Percentiles rank a stretch among this genome's conserved stretches.
phyloP scores from a whole-genome alignment of 441 rosid genomes.

The Syzygium syzygioides region DNA sequence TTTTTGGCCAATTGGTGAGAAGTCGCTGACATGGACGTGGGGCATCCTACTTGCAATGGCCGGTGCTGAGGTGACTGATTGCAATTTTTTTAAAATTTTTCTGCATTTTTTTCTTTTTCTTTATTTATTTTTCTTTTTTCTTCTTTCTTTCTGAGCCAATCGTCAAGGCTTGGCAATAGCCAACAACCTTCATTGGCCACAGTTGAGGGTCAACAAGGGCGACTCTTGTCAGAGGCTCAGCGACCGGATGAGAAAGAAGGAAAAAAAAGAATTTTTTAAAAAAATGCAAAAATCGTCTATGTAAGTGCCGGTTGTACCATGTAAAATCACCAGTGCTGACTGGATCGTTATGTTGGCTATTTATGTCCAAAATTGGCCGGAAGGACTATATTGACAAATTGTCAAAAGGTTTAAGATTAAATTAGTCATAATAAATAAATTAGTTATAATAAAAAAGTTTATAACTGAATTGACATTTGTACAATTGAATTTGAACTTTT shows the following conservation, averaged over 20 bases:
- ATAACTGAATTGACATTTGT: fast-evolving
- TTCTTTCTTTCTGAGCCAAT: fast-evolving
- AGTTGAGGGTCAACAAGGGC: fast-evolving
- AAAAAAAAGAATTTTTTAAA: too few species aligned
- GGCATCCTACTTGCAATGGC: too few species aligned
- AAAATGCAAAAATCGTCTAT: too few species aligned
- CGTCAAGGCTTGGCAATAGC: too few species aligned
- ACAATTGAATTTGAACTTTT: fast-evolving
- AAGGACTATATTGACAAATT: fast-evolving
- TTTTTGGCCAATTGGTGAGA: too few species aligned
- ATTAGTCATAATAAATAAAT: fast-evolving
- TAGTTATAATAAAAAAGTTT: fast-evolving
- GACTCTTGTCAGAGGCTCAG: fast-evolving
- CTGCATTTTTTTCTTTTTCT: too few species aligned
- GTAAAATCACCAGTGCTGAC: too few species aligned
- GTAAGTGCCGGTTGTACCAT: fast-evolving
- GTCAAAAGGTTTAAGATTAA: fast-evolving
- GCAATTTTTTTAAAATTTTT: too few species aligned
- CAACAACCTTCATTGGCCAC: too few species aligned
- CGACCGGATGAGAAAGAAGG: too few species aligned
- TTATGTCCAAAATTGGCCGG: fast-evolving
- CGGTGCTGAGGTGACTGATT: too few species aligned
- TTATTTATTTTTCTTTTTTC: fast-evolving
- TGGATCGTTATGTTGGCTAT: fast-evolving
- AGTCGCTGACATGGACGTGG: too few species aligned